Evolutionary conservation across 352 stramenopile genomes (phyloP), one percentile per base, ranked within the genome.

Genomic region (Phytophthora sp.): DNA sequence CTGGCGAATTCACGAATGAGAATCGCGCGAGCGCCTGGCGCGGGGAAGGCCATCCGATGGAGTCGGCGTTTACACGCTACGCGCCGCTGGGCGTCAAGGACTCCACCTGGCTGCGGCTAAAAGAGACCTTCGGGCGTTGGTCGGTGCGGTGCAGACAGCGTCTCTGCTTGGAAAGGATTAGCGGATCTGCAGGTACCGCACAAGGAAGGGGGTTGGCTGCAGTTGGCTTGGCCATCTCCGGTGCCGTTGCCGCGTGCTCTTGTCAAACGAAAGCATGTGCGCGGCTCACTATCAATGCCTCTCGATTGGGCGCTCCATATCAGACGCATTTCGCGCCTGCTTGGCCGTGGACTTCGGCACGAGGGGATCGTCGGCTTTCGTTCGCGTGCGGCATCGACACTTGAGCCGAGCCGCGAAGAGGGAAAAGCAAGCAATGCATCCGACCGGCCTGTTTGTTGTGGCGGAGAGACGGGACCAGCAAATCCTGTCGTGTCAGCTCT

Each of bases 1-100:
- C 13, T 50, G 61, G 54, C 17, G 37, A 66, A 61, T 66, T 70
- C 32, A 27, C 20, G 62, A 70, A 52, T 70, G 54, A 55, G 23
- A 5, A 5, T 5, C 20, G 12, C n/a, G 23, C 12, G 28, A 35
- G 35, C 12, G 27, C n/a, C 42, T 35, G n/a, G 31, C 45, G 18
- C n/a, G 1, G 41, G 30, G 31, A 27, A 50, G 30, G 11, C 38
- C 61, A 64, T 64, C 45, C 44, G 32, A 59, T 69, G 61, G 61
- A 49, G 30, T 13, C 4, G 28, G 13, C 35, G 18, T 26, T 41
- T 23, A 37, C 34, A 18, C 7, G 10, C 13, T 7, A 12, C 34
- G 23, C 43, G 39, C n/a, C n/a, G n/a, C n/a, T n/a, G 21, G 21
- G 21, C 23, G 37, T 50, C 51, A 50, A 30, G 39, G 23, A 27